Evolutionary conservation across 495 filamentous ascomycete genomes (phyloP).

Genomic region (Staphylotrichum longicolle): DNA sequence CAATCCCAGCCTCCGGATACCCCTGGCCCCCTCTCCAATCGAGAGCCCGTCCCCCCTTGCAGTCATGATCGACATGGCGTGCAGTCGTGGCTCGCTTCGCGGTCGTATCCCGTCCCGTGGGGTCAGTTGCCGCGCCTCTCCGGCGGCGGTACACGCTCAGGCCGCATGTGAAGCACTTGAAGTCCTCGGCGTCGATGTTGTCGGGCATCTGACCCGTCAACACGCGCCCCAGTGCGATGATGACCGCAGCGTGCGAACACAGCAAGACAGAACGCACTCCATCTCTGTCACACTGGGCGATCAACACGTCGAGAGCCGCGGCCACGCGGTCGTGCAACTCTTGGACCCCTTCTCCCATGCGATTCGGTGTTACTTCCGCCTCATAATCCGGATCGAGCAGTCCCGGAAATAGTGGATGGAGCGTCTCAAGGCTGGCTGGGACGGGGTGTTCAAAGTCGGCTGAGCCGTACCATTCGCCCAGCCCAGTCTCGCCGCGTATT

Average conservation of each 20-base stretch:
- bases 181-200: slow-evolving; percentile 69
- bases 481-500: slow-evolving; percentile 69
- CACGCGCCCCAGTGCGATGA: slow-evolving; percentile 79
- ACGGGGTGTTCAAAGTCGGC: slow-evolving; percentile 80
- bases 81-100: slow-evolving; percentile 20
- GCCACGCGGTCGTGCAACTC: slow-evolving; percentile 79
- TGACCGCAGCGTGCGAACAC: slow-evolving; percentile 84
- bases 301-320: slow-evolving; percentile 64
- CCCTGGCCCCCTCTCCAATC: slow-evolving; percentile 61
- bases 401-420: slow-evolving; percentile 64
- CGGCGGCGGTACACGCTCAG: slow-evolving; percentile 57
- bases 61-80: slow-evolving; percentile 35
- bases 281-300: slow-evolving; percentile 65
- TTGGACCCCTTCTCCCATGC: slow-evolving; percentile 70
- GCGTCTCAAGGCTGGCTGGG: slow-evolving; percentile 58
- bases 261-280: slow-evolving; percentile 67
- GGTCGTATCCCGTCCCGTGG: background rate
- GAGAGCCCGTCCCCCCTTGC: slow-evolving; percentile 34
- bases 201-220: slow-evolving; percentile 75
- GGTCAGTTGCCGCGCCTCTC: background rate
- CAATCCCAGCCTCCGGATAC: slow-evolving; percentile 81
- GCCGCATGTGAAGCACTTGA: slow-evolving; percentile 80
- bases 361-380: slow-evolving; percentile 61
- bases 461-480: slow-evolving; percentile 89
- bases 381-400: slow-evolving; percentile 53